Evolutionary conservation across 2,329 filamentous ascomycete species (phyloP).

Genomic region (Sporothrix humicola): DNA sequence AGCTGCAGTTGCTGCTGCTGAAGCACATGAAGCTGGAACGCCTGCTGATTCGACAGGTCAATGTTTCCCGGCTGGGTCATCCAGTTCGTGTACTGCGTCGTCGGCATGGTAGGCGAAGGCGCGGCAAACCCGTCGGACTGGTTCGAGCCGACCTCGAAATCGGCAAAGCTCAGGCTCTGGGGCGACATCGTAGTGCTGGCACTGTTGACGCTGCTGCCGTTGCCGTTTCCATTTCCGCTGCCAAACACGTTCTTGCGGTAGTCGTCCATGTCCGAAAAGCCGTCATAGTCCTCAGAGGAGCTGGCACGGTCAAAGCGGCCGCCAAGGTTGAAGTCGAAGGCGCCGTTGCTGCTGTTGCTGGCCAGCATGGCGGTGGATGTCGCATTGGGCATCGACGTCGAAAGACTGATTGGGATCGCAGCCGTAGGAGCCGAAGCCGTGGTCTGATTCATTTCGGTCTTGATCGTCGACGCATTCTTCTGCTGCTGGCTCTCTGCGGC

Average conservation of each 20-base stretch:
- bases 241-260: conserved; percentile 58
- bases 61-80: conserved; percentile 46
- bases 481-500: conserved; percentile 27
- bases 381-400: conserved; percentile 26
- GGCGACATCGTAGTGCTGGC: conserved; percentile 58
- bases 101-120: conserved; percentile 43
- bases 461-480: conserved; percentile 38
- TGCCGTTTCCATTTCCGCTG: conserved; percentile 40
- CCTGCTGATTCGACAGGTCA: conserved; percentile 51
- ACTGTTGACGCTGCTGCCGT: conserved; percentile 43
- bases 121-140: conserved; percentile 36
- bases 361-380: neutral
- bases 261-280: conserved; percentile 59
- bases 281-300: conserved; percentile 61
- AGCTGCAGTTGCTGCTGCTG: conserved; percentile 22
- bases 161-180: conserved; percentile 57
- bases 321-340: conserved; percentile 38
- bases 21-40: neutral
- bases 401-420: conserved; percentile 12
- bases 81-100: conserved; percentile 45
- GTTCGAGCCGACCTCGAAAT: conserved; percentile 48
- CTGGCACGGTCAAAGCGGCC: conserved; percentile 55
- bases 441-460: conserved; percentile 16
- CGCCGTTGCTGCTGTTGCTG: conserved; percentile 33
- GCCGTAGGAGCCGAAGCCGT: neutral